Percentiles rank a stretch among this genome's conserved stretches.
Evolutionary conservation across 139 green algal genomes (phyloP).

Genomic region (Eudorina sp.): DNA sequence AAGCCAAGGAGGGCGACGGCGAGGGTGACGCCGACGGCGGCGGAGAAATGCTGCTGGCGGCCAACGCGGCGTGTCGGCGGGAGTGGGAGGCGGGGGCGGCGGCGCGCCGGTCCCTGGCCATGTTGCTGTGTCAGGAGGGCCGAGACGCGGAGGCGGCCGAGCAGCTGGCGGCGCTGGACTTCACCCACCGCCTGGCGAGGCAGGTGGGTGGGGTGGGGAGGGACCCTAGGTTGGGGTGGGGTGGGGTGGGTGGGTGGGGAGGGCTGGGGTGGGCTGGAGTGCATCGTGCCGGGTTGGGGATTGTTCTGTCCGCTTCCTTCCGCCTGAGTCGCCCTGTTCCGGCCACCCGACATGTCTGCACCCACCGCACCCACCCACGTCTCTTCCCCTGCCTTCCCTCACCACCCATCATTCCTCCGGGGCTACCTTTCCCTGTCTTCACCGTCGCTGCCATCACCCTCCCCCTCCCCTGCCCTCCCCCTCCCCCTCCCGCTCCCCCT

Average conservation of each 20-base stretch:
- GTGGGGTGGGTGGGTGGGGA: background rate
- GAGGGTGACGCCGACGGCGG: background rate
- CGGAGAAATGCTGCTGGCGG: slow-evolving; percentile 15
- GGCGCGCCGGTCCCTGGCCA: slow-evolving; percentile 45
- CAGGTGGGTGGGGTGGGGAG: slow-evolving; percentile 10
- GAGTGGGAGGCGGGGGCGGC: slow-evolving; percentile 46
- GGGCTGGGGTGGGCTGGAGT: no score
- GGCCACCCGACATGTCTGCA: no score
- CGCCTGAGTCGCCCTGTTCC: no score
- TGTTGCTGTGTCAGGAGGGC: slow-evolving; percentile 61
- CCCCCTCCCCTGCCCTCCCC: no score
- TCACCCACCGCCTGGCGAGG: slow-evolving; percentile 49
- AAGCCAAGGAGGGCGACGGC: background rate
- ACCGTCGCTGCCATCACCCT: background rate
- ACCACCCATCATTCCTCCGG: no score
- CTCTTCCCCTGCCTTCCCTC: no score
- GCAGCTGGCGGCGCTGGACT: slow-evolving; percentile 43
- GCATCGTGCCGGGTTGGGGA: no score
- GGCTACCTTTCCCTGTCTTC: background rate
- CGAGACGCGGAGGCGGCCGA: slow-evolving; percentile 28
- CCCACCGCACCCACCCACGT: no score
- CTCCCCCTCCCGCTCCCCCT: no score
- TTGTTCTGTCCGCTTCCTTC: no score
- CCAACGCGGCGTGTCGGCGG: slow-evolving; percentile 49
- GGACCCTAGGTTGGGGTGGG: slow-evolving; percentile 8